Conservation (phyloP, 805 yeast genomes). For the Cyberlindnera mrakii region DNA sequence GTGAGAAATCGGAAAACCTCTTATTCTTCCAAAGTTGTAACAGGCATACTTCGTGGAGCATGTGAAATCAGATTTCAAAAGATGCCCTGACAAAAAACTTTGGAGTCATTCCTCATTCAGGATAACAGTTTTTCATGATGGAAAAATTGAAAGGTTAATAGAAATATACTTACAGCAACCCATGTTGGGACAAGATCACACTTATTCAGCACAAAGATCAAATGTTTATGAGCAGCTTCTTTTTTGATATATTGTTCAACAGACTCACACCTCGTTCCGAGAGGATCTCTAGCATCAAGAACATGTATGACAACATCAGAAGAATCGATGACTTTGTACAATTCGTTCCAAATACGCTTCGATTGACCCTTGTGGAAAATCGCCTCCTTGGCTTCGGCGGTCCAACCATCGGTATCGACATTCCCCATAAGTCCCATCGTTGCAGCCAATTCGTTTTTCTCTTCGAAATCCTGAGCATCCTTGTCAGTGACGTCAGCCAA, state of each 20-base stretch:
- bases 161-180: conserved; percentile 87
- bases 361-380: conserved; percentile 97
- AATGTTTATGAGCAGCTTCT: conserved; percentile 95
- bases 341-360: conserved; percentile 96
- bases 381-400: conserved; percentile 90
- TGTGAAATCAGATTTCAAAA: conserved; percentile 22
- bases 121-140: conserved; percentile 2
- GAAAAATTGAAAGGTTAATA: conserved; percentile 16
- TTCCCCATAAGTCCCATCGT: conserved; percentile 77
- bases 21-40: conserved; percentile 96
- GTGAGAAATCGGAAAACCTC: conserved; percentile 45
- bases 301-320: conserved; percentile 97
- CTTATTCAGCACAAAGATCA: conserved; percentile 90
- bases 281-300: conserved; percentile 94
- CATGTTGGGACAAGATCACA: conserved; percentile 98
- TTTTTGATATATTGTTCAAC: conserved; percentile 90
- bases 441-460: conserved; percentile 67
- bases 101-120: conserved; percentile 37
- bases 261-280: conserved; percentile 90
- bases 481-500: conserved; percentile 53
- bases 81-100: conserved; percentile 81
- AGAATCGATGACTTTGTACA: conserved; percentile 94
- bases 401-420: conserved; percentile 66
- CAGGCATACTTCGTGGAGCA: conserved; percentile 66
- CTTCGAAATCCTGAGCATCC: conserved; percentile 58